A percentile compares a stretch with the other conserved stretches of the same genome.
Evolutionary conservation across 1,284 basidiomycete species (phyloP).

Genomic region (Exsudoporus floridanus): DNA sequence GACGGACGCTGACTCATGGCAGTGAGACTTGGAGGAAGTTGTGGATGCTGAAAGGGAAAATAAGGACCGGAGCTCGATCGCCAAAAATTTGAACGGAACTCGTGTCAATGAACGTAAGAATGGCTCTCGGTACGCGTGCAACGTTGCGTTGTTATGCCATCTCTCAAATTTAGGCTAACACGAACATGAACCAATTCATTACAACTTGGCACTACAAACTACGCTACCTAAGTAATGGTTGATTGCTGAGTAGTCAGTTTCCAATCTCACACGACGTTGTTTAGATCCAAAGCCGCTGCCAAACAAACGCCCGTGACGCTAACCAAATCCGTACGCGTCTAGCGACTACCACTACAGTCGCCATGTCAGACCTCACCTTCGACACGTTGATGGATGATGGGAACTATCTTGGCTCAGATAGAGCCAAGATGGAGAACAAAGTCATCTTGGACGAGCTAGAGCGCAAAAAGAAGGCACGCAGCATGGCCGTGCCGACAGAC

Average conservation of each 20-base stretch:
- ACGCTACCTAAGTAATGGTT: not conserved
- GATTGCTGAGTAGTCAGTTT: not conserved
- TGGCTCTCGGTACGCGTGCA: constrained; percentile 7
- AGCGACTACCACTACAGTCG: constrained; percentile 11
- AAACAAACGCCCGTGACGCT: constrained; percentile 29
- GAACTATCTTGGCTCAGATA: constrained; percentile 67
- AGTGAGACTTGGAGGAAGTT: constrained; percentile 9
- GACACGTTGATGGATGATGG: constrained; percentile 76
- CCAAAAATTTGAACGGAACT: constrained; percentile 18
- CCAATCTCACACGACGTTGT: constrained; percentile 22
- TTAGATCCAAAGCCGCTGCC: constrained; percentile 36
- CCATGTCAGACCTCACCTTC: constrained; percentile 69
- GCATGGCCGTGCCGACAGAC: constrained; percentile 94
- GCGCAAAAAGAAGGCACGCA: constrained; percentile 91
- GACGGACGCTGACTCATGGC: constrained; percentile 35
- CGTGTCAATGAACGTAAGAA: constrained; percentile 29
- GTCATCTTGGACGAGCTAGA: constrained; percentile 90
- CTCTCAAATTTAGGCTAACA: not conserved
- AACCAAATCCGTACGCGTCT: constrained; percentile 9
- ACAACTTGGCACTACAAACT: not conserved
- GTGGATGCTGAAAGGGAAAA: constrained; percentile 7
- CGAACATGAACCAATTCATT: not conserved
- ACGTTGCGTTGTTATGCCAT: not conserved
- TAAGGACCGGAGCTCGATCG: not conserved
- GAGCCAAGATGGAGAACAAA: constrained; percentile 75